Conservation (phyloP, 2,329 filamentous ascomycete genomes). For the Didymosphaeria variabile region DNA sequence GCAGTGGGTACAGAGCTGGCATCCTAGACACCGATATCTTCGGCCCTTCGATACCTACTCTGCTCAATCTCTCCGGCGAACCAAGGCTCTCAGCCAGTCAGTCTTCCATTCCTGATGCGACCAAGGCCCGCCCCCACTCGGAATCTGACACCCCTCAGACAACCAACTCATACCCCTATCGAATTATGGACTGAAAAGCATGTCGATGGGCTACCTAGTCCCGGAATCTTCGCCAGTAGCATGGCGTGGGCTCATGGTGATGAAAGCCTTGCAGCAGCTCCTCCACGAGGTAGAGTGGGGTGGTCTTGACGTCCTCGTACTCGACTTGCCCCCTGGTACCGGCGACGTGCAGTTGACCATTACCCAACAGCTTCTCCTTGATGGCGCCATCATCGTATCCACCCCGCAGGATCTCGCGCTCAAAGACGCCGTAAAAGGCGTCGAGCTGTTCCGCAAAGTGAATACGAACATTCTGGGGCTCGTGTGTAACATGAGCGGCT, state of each 20-base stretch:
- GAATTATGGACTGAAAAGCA: conserved; percentile 95
- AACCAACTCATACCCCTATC: conserved; percentile 86
- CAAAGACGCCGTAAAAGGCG: conserved; percentile 89
- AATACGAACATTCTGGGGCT: conserved; percentile 82
- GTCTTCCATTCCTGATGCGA: conserved; percentile 37
- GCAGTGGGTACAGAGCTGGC: conserved; percentile 80
- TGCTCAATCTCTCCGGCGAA: conserved; percentile 83
- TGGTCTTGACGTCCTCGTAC: conserved; percentile 83
- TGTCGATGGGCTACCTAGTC: conserved; percentile 98
- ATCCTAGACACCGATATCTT: conserved; percentile 98
- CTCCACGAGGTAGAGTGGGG: conserved; percentile 96
- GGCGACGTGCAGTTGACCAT: conserved; percentile 98
- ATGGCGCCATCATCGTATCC: conserved; percentile 86
- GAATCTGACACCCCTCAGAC: conserved; percentile 55
- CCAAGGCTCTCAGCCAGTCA: conserved; percentile 77
- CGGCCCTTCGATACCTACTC: conserved; percentile 90
- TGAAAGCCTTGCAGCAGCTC: conserved; percentile 95
- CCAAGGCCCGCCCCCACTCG: not conserved
- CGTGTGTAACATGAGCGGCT: conserved; percentile 62
- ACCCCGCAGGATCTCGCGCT: conserved; percentile 94
- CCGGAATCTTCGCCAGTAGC: conserved; percentile 83
- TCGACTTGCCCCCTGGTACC: conserved; percentile 93
- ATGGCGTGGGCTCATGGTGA: conserved; percentile 97
- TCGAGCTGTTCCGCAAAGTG: conserved; percentile 91
- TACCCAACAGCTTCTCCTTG: conserved; percentile 89